These are phyloP conservation scores for Monosporozyma servazzii DNA, from an alignment of 805 yeast genomes.

Conservation along the genomic window DNA sequence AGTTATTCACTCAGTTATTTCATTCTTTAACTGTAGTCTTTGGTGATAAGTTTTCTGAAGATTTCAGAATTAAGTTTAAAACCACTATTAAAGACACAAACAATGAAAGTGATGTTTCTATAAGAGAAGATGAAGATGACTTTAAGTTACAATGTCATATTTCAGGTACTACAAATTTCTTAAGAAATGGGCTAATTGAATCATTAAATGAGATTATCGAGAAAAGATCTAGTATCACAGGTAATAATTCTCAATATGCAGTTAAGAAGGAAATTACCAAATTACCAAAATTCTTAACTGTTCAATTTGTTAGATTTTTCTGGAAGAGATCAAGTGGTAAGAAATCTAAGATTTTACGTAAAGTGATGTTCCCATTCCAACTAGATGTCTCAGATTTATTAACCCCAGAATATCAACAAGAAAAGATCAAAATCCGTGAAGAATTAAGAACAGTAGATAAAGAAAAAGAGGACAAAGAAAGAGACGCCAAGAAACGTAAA, in stretches of 20 bases:
- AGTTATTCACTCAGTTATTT: slow-evolving; percentile 76
- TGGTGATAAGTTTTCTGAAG: slow-evolving; percentile 42
- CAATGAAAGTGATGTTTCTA: slow-evolving; percentile 40
- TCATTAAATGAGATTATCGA: slow-evolving; percentile 71
- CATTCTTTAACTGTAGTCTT: slow-evolving; percentile 38
- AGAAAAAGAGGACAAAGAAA: slow-evolving; percentile 57
- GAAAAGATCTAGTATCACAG: slow-evolving; percentile 64
- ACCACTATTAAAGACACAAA: slow-evolving; percentile 54
- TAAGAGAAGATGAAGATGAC: slow-evolving; percentile 44
- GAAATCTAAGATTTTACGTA: slow-evolving; percentile 88
- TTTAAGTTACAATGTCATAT: slow-evolving; percentile 85
- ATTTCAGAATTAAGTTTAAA: slow-evolving; percentile 58
- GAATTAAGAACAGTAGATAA: slow-evolving; percentile 67
- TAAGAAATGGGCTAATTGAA: slow-evolving; percentile 72
- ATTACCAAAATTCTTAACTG: slow-evolving; percentile 79
- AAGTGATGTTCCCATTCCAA: slow-evolving; percentile 90
- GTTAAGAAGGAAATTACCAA: slow-evolving; percentile 52
- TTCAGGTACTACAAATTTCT: slow-evolving; percentile 71
- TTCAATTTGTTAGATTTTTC: slow-evolving; percentile 88
- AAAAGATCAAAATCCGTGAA: slow-evolving; percentile 66
- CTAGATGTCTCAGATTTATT: slow-evolving; percentile 80
- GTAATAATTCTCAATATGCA: slow-evolving; percentile 61
- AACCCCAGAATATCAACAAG: slow-evolving; percentile 62
- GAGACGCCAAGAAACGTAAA: slow-evolving; percentile 59
- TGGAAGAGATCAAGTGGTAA: slow-evolving; percentile 90